These are phyloP conservation scores for Lactarius pseudohatsudake DNA, from an alignment of 768 basidiomycete genomes.

Conservation along the genomic window DNA sequence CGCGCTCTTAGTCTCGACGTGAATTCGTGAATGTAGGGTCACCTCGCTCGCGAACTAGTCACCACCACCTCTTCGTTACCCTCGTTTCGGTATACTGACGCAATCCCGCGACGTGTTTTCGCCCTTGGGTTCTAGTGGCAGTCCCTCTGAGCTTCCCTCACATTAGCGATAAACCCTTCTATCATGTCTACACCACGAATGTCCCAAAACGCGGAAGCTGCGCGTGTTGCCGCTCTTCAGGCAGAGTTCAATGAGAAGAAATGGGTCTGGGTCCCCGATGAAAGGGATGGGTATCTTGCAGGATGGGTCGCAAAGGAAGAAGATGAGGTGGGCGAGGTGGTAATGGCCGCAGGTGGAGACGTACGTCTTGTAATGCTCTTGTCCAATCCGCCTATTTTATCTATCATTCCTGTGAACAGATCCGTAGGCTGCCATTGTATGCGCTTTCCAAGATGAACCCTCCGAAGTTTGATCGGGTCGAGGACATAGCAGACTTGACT, in stretches of 20 bases:
- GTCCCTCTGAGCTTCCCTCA: neutral
- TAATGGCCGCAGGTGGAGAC: slow-evolving; percentile 83
- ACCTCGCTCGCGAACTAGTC: neutral
- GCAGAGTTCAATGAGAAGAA: slow-evolving; percentile 97
- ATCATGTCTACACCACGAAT: slow-evolving; percentile 39
- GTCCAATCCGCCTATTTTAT: slow-evolving; percentile 35
- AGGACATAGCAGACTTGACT: slow-evolving; percentile 97
- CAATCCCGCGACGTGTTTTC: slow-evolving; percentile 5
- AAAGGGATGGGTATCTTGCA: slow-evolving; percentile 88
- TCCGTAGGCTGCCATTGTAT: slow-evolving; percentile 71
- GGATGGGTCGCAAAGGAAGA: slow-evolving; percentile 92
- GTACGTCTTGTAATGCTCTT: slow-evolving; percentile 41
- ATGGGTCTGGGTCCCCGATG: slow-evolving; percentile 98
- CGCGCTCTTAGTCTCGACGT: slow-evolving; percentile 5
- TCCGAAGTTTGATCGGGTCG: slow-evolving; percentile 96
- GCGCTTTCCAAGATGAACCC: slow-evolving; percentile 95
- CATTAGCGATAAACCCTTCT: slow-evolving; percentile 5
- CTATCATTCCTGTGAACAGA: slow-evolving; percentile 38
- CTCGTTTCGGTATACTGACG: slow-evolving; percentile 9
- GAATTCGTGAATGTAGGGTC: slow-evolving; percentile 19
- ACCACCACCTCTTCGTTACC: neutral
- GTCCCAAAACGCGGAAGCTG: slow-evolving; percentile 59
- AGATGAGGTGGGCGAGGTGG: slow-evolving; percentile 77
- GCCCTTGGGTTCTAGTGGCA: neutral
- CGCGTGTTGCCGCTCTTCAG: slow-evolving; percentile 83